A percentile compares a stretch with the other conserved stretches of the same genome.
Evolutionary conservation across 225 moss, liverwort and hornwort genomes (phyloP).

Genomic region (Antitrichia curtipendula): DNA sequence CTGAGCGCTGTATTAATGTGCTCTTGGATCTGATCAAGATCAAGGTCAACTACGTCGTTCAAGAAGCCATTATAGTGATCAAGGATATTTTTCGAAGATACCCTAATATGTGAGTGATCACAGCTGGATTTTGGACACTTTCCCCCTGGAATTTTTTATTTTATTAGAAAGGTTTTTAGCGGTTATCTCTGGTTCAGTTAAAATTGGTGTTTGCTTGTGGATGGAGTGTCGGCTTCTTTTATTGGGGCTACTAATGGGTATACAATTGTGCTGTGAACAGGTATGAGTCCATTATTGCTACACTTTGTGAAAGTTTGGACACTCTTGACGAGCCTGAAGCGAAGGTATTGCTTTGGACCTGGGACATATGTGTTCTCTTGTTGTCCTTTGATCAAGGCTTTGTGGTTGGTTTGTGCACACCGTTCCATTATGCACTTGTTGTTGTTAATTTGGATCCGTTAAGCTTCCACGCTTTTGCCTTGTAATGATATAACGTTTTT

Average conservation of each 20-base stretch:
- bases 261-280: constrained; percentile 5
- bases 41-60: constrained; percentile 97
- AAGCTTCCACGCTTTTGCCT: background rate
- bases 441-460: background rate
- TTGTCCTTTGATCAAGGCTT: background rate
- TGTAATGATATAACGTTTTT: background rate
- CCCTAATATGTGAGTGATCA: constrained; percentile 62
- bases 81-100: constrained; percentile 97
- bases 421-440: background rate
- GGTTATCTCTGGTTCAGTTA: background rate
- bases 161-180: background rate
- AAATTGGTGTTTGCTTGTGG: background rate
- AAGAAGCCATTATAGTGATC: constrained; percentile 95
- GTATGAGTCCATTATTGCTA: constrained; percentile 98
- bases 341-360: constrained; percentile 38
- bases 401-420: background rate
- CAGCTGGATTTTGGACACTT: background rate
- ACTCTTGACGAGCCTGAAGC: constrained; percentile 98
- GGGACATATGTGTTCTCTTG: background rate
- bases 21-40: constrained; percentile 93
- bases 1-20: constrained; percentile 93
- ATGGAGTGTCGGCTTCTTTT: background rate
- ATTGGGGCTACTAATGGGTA: background rate
- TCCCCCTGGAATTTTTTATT: background rate
- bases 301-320: constrained; percentile 97